phyloP scores from a whole-genome alignment of 768 basidiomycete genomes.

The Trametes coccinea region DNA sequence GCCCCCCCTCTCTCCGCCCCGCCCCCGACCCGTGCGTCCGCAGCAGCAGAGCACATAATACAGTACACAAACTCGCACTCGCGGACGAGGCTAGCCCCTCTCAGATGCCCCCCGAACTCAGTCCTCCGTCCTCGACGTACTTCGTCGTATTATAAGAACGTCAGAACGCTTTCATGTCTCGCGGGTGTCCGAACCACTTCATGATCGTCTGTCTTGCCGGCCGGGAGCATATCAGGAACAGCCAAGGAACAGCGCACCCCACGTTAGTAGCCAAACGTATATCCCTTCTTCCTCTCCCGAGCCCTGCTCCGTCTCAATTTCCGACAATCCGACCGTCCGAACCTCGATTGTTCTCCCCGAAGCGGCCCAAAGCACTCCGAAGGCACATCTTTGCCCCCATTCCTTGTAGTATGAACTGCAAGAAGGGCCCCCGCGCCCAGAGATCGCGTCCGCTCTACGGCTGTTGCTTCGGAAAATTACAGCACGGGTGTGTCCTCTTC shows the following conservation, averaged over 20 bases:
- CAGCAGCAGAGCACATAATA: no score
- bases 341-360: background rate
- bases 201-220: constrained; percentile 14
- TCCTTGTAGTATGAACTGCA: background rate
- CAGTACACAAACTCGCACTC: background rate
- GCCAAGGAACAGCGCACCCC: constrained; percentile 4
- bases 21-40: background rate
- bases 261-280: constrained; percentile 15
- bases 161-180: constrained; percentile 1
- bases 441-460: background rate
- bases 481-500: background rate
- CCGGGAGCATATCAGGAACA: constrained; percentile 1
- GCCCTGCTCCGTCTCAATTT: background rate
- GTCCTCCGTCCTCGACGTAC: background rate
- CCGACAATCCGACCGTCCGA: constrained; percentile 5
- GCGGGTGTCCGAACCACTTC: constrained; percentile 6
- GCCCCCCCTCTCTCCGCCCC: background rate
- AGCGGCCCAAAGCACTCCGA: background rate
- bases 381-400: constrained; percentile 1
- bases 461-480: background rate
- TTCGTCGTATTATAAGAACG: constrained; percentile 10
- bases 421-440: background rate
- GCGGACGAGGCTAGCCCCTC: background rate
- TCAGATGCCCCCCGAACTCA: constrained; percentile 10
- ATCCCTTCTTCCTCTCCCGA: background rate